phyloP scores from a whole-genome alignment of 495 filamentous ascomycete genomes.

The Xylaria cubensis region DNA sequence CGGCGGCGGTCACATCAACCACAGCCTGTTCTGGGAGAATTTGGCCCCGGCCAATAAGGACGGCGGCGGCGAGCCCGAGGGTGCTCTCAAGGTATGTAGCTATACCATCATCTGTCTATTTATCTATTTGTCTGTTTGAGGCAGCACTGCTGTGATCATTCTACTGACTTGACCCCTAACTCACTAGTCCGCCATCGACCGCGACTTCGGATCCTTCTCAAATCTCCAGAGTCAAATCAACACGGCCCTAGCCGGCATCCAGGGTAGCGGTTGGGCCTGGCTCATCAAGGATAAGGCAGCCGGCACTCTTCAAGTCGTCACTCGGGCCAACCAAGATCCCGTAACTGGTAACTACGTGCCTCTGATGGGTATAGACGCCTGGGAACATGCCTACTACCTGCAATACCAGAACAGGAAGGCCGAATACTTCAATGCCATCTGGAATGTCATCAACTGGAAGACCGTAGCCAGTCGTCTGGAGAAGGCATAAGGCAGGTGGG shows the following conservation, averaged over 20 bases:
- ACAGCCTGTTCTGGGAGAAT: constrained; percentile 98
- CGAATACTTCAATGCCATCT: constrained; percentile 80
- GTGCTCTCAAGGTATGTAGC: constrained; percentile 50
- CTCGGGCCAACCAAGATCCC: constrained; percentile 84
- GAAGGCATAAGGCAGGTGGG: constrained; percentile 38
- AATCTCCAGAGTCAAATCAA: constrained; percentile 85
- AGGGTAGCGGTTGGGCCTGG: constrained; percentile 97
- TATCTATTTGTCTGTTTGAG: not conserved
- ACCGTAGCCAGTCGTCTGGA: constrained; percentile 83
- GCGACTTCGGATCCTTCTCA: constrained; percentile 77
- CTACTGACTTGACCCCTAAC: not conserved
- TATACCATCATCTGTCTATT: not conserved
- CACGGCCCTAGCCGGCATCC: constrained; percentile 81
- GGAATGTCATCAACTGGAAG: constrained; percentile 93
- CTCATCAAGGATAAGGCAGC: constrained; percentile 90
- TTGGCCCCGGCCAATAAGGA: constrained; percentile 72
- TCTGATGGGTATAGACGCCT: constrained; percentile 86
- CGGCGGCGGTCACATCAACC: constrained; percentile 94
- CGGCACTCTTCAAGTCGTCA: constrained; percentile 76
- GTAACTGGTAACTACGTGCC: constrained; percentile 79
- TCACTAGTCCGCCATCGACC: constrained; percentile 65
- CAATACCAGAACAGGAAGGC: constrained; percentile 87
- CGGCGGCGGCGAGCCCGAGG: constrained; percentile 78
- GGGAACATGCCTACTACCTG: constrained; percentile 79
- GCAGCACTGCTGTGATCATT: constrained; percentile 11